Evolutionary conservation across 768 basidiomycete genomes (phyloP), one percentile per base, ranked within the genome.

Genomic region (Tulasnella sp.): DNA sequence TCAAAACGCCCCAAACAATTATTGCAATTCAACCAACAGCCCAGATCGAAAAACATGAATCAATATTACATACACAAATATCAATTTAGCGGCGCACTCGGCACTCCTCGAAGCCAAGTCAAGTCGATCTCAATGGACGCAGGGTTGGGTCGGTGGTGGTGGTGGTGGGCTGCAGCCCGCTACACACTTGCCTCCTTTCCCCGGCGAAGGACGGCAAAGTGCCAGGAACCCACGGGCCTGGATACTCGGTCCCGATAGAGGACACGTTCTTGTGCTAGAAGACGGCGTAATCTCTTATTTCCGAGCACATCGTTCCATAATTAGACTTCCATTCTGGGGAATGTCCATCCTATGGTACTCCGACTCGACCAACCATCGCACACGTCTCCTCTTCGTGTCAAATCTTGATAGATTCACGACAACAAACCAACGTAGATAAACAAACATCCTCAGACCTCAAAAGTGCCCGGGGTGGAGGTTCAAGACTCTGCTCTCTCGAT

Each of bases 331-430:
- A 7, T 34, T 68, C 1, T 12, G 62, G 62, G 62, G 62, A 68
- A 31, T 68, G 27, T 31, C 62, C 62, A 68, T 68, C 62, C 62
- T 68, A 68, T 68, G 62, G 62, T 27, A 68, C 62, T 68, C 62
- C 62, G 62, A 68, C 62, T 1, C 18, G n/a, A n/a, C n/a, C n/a
- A n/a, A n/a, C n/a, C n/a, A n/a, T 44, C 14, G 42, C 42, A n/a
- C 42, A 44, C 48, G 24, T 52, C 48, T 52, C 10, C 21, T 52
- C n/a, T n/a, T n/a, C n/a, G n/a, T n/a, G n/a, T n/a, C n/a, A n/a
- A n/a, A n/a, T n/a, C n/a, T n/a, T n/a, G n/a, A n/a, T n/a, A n/a
- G n/a, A n/a, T n/a, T n/a, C n/a, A n/a, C 24, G 62, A 68, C 34
- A 68, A 68, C 62, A 27, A 27, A 34, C 34, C 6, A 68, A 16